These are phyloP conservation scores for Xerocomellus intermedius DNA, from an alignment of 768 basidiomycete species.

Conservation along the genomic window DNA sequence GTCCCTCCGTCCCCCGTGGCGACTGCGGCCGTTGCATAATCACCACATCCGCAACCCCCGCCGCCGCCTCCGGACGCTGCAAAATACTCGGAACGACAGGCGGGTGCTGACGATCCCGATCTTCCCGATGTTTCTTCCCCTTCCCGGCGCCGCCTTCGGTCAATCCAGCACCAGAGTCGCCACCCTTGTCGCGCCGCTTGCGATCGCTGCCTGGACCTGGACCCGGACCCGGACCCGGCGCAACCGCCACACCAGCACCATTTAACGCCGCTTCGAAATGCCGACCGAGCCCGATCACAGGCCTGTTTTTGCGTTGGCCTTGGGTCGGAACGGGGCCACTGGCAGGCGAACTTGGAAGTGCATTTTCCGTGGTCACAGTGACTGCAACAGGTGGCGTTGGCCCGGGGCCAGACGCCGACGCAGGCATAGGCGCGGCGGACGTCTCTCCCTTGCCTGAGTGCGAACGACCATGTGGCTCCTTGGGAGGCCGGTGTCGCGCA, in stretches of 20 bases:
- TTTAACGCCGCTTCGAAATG: constrained; percentile 74
- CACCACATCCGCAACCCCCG: constrained; percentile 6
- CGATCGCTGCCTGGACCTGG: constrained; percentile 25
- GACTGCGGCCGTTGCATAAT: constrained; percentile 13
- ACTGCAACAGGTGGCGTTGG: not conserved
- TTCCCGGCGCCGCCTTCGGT: not conserved
- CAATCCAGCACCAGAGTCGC: constrained; percentile 6
- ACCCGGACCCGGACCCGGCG: constrained; percentile 2
- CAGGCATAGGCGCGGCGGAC: not conserved
- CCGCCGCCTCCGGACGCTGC: constrained; percentile 26
- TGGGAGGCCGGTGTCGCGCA: constrained; percentile 18
- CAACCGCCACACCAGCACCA: constrained; percentile 52
- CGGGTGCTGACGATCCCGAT: constrained; percentile 2
- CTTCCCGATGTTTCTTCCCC: constrained; percentile 19
- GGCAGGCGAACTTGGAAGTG: constrained; percentile 9
- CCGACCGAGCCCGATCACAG: constrained; percentile 60
- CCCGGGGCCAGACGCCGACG: not conserved
- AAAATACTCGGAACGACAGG: constrained; percentile 21
- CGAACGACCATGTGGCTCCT: constrained; percentile 17
- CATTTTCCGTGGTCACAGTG: constrained; percentile 2
- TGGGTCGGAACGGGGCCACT: not conserved
- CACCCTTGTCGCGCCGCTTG: constrained; percentile 37
- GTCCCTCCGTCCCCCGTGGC: constrained; percentile 5
- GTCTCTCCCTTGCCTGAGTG: constrained; percentile 11
- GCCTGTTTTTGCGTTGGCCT: constrained; percentile 45